Evolutionary conservation across 768 basidiomycete species (phyloP), one percentile per base, ranked within the genome.

Genomic region (Suillus bovinus): DNA sequence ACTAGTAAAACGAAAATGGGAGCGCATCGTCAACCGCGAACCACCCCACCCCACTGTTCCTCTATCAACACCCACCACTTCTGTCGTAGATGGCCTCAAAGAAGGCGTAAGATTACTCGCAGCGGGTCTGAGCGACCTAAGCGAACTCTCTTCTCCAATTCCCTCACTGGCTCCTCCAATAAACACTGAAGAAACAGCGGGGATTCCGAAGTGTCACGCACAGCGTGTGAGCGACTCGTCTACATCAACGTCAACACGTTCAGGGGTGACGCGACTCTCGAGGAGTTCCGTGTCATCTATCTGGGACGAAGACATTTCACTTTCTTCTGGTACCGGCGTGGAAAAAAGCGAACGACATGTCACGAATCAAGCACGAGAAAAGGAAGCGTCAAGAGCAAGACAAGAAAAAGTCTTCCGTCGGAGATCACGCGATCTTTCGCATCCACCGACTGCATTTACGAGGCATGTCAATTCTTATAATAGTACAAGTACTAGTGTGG

Each of bases 1-100:
- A 46, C 3, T 66, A 88, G 86, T 94, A 56, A 94, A 94, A 78
- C 84, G 83, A 62, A 91, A 88, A 74, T 94, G 93, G 93, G 91
- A 89, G 72, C 83, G 85, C 36, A 91, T 94, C 61, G 85, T 93
- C 49, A 83, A 82, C 67, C 82, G 85, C 20, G 67, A 71, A 17
- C 58, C 67, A 20, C 46, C 54, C 34, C 34, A 42, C 7, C 64
- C 63, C 13, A 22, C 9, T 36, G 33, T 55, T 47, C 29, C 27
- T 29, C 14, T 16, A 0, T 22, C 46, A 22, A n/a, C 62, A 20
- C 16, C 22, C 24, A 62, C 41, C 16, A 74, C 77, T 16, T 74
- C 78, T 1, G 72, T 84, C 27, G 68, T 89, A 0, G 86, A 86
- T 66, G 86, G 86, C 7, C 80, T 91, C 66, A 84, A 83, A 66